phyloP scores from a whole-genome alignment of 2,329 filamentous ascomycete genomes.

The Diaporthe helianthi region DNA sequence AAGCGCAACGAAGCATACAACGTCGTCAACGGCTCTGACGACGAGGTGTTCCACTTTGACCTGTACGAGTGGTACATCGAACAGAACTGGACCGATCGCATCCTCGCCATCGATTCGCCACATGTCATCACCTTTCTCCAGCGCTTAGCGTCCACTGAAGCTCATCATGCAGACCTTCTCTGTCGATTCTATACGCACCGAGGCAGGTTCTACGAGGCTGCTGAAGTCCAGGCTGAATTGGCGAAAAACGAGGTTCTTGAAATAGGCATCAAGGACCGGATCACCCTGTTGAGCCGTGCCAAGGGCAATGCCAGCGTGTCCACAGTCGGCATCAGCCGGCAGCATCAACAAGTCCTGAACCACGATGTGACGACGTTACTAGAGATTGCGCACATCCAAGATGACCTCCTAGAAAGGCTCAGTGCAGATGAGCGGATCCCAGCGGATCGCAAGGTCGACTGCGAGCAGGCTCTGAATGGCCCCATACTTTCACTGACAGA shows the following conservation, averaged over 20 bases:
- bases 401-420: constrained; percentile 84
- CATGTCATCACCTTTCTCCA: constrained; percentile 88
- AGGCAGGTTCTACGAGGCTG: constrained; percentile 83
- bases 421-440: constrained; percentile 74
- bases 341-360: constrained; percentile 83
- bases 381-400: constrained; percentile 93
- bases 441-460: constrained; percentile 66
- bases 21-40: constrained; percentile 85
- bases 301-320: constrained; percentile 91
- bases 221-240: constrained; percentile 82
- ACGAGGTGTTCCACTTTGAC: constrained; percentile 94
- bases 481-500: constrained; percentile 77
- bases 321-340: constrained; percentile 76
- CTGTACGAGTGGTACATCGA: constrained; percentile 98
- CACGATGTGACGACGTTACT: constrained; percentile 86
- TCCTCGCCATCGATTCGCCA: constrained; percentile 83
- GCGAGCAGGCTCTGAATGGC: constrained; percentile 76
- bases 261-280: constrained; percentile 82
- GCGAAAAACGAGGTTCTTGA: constrained; percentile 78
- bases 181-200: constrained; percentile 93
- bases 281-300: constrained; percentile 87
- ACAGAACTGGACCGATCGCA: constrained; percentile 82
- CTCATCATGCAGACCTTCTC: constrained; percentile 85
- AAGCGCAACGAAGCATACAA: constrained; percentile 88
- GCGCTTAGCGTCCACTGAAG: constrained; percentile 73